These are phyloP conservation scores for Lachancea fermentati DNA, from an alignment of 805 yeast genomes.

Conservation along the genomic window DNA sequence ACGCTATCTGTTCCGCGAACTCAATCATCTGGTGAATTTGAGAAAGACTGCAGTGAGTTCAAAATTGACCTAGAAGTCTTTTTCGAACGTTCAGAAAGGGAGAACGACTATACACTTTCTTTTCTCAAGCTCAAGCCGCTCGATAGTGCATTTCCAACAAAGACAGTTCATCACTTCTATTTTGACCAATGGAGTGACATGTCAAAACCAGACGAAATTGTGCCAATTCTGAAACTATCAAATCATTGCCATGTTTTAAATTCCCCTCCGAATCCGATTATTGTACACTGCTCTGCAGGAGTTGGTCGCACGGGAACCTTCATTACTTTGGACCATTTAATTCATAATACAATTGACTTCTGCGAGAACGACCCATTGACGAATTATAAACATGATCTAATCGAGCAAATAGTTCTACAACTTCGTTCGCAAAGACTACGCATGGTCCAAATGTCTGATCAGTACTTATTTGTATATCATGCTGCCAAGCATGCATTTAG, in stretches of 20 bases:
- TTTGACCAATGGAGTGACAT: slow-evolving; percentile 81
- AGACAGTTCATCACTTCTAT: slow-evolving; percentile 56
- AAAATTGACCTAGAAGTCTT: slow-evolving; percentile 16
- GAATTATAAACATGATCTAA: slow-evolving; percentile 26
- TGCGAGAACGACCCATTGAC: slow-evolving; percentile 6
- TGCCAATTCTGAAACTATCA: slow-evolving; percentile 31
- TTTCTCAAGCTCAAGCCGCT: slow-evolving; percentile 18
- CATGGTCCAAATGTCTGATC: slow-evolving; percentile 34
- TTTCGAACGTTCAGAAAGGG: slow-evolving; percentile 18
- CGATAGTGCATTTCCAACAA: slow-evolving; percentile 36
- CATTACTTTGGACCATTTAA: slow-evolving; percentile 43
- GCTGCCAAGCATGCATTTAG: slow-evolving; percentile 22
- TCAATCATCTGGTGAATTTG: slow-evolving; percentile 22
- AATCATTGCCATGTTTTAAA: slow-evolving; percentile 28
- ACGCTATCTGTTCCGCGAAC: slow-evolving; percentile 9
- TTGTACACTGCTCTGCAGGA: slow-evolving; percentile 95
- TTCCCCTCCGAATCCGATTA: slow-evolving; percentile 41
- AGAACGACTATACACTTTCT: slow-evolving; percentile 22
- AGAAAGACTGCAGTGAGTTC: slow-evolving; percentile 21
- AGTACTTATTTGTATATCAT: slow-evolving; percentile 30
- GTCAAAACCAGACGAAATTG: slow-evolving; percentile 47
- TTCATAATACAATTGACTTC: slow-evolving; percentile 28
- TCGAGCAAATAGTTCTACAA: slow-evolving; percentile 31
- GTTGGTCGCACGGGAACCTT: slow-evolving; percentile 95
- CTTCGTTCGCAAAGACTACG: slow-evolving; percentile 32